Evolutionary conservation across 805 yeast genomes (phyloP).

Genomic region (Candida namnaoensis): DNA sequence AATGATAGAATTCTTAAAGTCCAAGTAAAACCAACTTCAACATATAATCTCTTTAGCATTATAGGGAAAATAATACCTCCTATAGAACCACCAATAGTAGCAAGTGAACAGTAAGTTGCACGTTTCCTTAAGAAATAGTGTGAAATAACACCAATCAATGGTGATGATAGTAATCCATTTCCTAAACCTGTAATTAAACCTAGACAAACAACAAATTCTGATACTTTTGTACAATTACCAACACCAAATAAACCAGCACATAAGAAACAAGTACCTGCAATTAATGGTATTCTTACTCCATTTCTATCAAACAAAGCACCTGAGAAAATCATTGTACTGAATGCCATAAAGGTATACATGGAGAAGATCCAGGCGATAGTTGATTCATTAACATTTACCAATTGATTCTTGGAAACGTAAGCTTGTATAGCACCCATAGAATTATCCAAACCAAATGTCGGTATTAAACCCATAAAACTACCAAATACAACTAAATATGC

Average conservation of each 20-base stretch:
- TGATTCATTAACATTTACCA: constrained; percentile 34
- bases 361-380: constrained; percentile 58
- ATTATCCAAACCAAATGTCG: constrained; percentile 48
- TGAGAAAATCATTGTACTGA: constrained; percentile 36
- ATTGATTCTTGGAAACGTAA: constrained; percentile 42
- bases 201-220: constrained; percentile 51
- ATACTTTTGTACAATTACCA: constrained; percentile 39
- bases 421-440: constrained; percentile 57
- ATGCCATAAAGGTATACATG: constrained; percentile 38
- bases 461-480: constrained; percentile 43
- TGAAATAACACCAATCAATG: constrained; percentile 46
- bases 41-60: constrained; percentile 36
- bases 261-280: constrained; percentile 31
- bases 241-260: constrained; percentile 44
- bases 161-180: constrained; percentile 47
- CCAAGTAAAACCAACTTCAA: constrained; percentile 44
- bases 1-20: constrained; percentile 43
- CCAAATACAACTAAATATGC: constrained; percentile 53
- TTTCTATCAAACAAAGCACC: constrained; percentile 53
- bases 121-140: constrained; percentile 55
- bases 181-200: constrained; percentile 47
- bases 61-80: constrained; percentile 47
- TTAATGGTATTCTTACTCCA: constrained; percentile 38
- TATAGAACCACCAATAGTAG: constrained; percentile 40
- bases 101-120: constrained; percentile 41